Conservation (phyloP, 2,329 filamentous ascomycete genomes). For the Berkeleyomyces basicola region DNA sequence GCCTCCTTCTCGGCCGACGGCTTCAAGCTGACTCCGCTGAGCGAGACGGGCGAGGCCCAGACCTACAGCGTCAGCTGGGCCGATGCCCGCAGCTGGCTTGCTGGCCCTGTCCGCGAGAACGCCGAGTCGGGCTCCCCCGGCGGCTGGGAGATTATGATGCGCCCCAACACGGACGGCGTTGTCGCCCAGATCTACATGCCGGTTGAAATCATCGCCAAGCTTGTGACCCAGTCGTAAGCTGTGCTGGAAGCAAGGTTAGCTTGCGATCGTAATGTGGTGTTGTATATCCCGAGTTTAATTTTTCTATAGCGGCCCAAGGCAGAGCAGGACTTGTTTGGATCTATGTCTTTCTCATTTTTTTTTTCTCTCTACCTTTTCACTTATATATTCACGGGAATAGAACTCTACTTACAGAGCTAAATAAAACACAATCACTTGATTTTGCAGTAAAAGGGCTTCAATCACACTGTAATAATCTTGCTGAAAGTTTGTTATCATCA, state of each 20-base stretch:
- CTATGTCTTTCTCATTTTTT: neutral
- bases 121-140: neutral
- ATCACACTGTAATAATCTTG: neutral
- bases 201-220: slow-evolving; percentile 8
- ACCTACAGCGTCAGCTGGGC: slow-evolving; percentile 4
- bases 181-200: neutral
- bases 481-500: neutral
- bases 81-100: slow-evolving; percentile 5
- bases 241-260: neutral
- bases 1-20: neutral
- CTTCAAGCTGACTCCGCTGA: neutral
- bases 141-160: slow-evolving; percentile 2
- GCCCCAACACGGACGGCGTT: neutral
- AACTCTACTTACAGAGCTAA: neutral
- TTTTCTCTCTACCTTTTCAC: neutral
- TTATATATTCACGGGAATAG: neutral
- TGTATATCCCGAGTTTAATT: neutral
- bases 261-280: neutral
- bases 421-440: neutral
- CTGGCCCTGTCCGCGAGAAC: slow-evolving; percentile 1
- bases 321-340: neutral
- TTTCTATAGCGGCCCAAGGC: neutral
- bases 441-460: neutral
- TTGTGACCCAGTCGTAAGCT: slow-evolving; percentile 1
- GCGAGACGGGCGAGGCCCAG: neutral